Conservation (phyloP, 1,139 yeast species). For the Pichia sp. region DNA sequence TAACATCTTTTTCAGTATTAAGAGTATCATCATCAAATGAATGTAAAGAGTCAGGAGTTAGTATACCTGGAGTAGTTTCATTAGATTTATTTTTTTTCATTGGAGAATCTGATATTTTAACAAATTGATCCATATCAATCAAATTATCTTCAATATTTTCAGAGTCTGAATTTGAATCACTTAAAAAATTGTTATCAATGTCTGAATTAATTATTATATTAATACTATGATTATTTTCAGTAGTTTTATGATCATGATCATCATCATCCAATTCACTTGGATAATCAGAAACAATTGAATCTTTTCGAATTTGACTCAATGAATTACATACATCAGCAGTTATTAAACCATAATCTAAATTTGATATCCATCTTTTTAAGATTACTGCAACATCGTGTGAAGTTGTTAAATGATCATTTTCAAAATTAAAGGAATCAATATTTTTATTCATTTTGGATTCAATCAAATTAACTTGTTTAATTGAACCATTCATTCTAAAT, state of each 20-base stretch:
- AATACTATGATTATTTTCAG: too few relatives aligned
- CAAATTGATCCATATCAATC: slow-evolving; percentile 6
- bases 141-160: slow-evolving; percentile 1
- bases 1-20: neutral
- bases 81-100: neutral
- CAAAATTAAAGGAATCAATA: slow-evolving; percentile 19
- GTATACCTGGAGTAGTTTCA: neutral
- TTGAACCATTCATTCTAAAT: slow-evolving; percentile 31
- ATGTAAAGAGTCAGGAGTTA: neutral
- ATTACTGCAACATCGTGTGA: slow-evolving; percentile 32
- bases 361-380: slow-evolving; percentile 31
- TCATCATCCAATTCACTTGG: slow-evolving; percentile 12
- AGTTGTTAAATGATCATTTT: slow-evolving; percentile 12
- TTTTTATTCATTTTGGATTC: slow-evolving; percentile 18
- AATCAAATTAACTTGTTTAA: slow-evolving; percentile 27
- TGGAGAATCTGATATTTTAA: slow-evolving; percentile 2
- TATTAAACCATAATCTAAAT: slow-evolving; percentile 26
- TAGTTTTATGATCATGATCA: neutral
- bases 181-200: neutral
- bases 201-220: neutral
- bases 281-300: slow-evolving; percentile 1
- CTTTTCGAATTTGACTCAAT: slow-evolving; percentile 5
- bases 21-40: neutral
- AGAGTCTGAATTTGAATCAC: neutral
- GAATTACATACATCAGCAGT: slow-evolving; percentile 19